phyloP scores from a whole-genome alignment of 371 early-diverging fungal genomes.

The Actinomucor elegans region DNA sequence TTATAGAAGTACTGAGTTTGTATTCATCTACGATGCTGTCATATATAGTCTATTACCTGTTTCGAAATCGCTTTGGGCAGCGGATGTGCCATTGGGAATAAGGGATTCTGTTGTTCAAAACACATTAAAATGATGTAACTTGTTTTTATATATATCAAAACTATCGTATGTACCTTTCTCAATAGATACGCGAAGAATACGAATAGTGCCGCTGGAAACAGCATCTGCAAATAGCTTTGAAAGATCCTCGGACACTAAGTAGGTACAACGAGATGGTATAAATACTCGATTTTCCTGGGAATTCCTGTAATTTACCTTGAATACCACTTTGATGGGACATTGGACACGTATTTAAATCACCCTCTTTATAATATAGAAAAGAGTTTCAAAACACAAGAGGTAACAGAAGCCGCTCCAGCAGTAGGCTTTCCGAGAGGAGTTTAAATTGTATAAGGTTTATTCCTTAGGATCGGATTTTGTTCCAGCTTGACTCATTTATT shows the following conservation, averaged over 20 bases:
- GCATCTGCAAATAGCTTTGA: constrained; percentile 48
- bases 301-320: constrained; percentile 44
- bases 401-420: no score
- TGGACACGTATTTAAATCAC: background rate
- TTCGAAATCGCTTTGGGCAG: constrained; percentile 55
- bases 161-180: constrained; percentile 48
- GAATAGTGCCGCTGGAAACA: constrained; percentile 30
- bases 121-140: no score
- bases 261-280: background rate
- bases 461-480: no score
- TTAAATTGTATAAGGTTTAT: no score
- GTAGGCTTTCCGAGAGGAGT: no score
- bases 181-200: constrained; percentile 53
- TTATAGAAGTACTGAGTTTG: background rate
- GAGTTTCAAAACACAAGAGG: no score
- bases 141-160: no score
- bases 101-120: constrained; percentile 41
- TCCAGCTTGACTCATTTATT: no score
- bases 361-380: no score
- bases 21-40: no score
- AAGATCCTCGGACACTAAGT: constrained; percentile 54
- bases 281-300: no score
- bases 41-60: constrained; percentile 49
- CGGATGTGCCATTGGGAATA: constrained; percentile 42
- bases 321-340: constrained; percentile 70